phyloP scores from a whole-genome alignment of 306 rosid species.

The Malus fusca region DNA sequence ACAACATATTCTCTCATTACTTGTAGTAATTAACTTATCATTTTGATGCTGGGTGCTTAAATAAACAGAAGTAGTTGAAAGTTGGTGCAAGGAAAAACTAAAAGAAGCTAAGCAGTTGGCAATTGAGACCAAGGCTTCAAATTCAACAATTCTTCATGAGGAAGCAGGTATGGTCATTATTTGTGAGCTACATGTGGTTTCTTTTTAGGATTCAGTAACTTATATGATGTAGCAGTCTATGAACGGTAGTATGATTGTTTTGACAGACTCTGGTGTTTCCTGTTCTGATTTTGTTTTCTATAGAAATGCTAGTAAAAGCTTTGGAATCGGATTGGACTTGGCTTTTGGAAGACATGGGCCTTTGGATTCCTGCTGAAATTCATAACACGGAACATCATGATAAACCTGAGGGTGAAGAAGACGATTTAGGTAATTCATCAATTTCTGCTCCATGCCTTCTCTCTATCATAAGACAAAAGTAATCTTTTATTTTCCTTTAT shows the following conservation, averaged over 20 bases:
- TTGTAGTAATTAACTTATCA: conserved; percentile 3
- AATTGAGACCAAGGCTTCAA: conserved; percentile 15
- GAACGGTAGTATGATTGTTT: background rate
- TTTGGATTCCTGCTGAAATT: conserved; percentile 69
- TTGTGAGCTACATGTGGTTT: background rate
- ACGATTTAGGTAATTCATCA: conserved; percentile 45
- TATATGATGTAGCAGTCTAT: background rate
- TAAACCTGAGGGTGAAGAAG: conserved; percentile 55
- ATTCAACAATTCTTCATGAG: conserved; percentile 39
- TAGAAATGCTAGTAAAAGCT: conserved; percentile 66
- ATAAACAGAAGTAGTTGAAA: conserved; percentile 58
- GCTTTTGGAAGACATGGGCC: conserved; percentile 76
- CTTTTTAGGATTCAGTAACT: background rate
- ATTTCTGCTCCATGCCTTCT: background rate
- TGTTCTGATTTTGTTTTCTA: conserved; percentile 14
- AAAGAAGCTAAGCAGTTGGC: conserved; percentile 43
- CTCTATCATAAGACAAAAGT: background rate
- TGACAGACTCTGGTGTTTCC: background rate
- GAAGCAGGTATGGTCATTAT: conserved; percentile 58
- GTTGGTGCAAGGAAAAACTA: conserved; percentile 75
- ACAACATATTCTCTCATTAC: conserved; percentile 2
- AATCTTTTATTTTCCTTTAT: background rate
- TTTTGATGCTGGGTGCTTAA: background rate
- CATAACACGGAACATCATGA: conserved; percentile 54
- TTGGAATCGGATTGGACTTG: conserved; percentile 66